These are phyloP conservation scores for Marchantia paleacea DNA, from an alignment of 225 moss, liverwort and hornwort genomes.

Conservation along the genomic window DNA sequence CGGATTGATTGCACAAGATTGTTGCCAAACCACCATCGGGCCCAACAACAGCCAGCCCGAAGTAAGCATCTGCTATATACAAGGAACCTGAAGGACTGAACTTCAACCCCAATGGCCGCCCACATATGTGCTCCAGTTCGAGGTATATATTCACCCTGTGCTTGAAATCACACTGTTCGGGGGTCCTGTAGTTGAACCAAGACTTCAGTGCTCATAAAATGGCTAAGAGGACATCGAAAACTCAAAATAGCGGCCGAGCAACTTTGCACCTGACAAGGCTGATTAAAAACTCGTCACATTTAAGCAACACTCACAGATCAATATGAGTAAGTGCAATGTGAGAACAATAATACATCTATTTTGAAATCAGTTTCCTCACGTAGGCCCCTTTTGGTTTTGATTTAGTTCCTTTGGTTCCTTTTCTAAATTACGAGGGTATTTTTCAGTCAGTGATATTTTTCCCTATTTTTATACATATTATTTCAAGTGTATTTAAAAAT, in stretches of 20 bases:
- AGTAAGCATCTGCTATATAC: slow-evolving; percentile 43
- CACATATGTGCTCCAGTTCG: slow-evolving; percentile 28
- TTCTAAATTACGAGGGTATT: no score
- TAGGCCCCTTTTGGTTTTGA: no score
- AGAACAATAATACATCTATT: no score
- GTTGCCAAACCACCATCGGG: slow-evolving; percentile 34
- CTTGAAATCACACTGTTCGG: slow-evolving; percentile 22
- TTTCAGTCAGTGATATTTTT: no score
- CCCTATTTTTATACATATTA: no score
- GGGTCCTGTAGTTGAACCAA: slow-evolving; percentile 13
- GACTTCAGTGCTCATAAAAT: neutral
- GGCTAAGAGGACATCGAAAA: neutral
- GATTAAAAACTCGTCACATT: neutral
- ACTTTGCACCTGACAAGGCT: neutral
- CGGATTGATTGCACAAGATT: slow-evolving; percentile 25
- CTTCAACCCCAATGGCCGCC: slow-evolving; percentile 42
- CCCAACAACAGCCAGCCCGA: slow-evolving; percentile 37
- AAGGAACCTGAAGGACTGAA: slow-evolving; percentile 34
- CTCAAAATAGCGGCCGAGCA: no score
- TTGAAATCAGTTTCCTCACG: no score
- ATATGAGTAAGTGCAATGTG: no score
- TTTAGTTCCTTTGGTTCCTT: no score
- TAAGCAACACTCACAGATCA: no score
- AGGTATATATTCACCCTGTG: neutral
- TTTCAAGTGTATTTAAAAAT: no score